These are phyloP conservation scores for Neopestalotiopsis rosae DNA, from an alignment of 2,329 filamentous ascomycete genomes.

Conservation along the genomic window DNA sequence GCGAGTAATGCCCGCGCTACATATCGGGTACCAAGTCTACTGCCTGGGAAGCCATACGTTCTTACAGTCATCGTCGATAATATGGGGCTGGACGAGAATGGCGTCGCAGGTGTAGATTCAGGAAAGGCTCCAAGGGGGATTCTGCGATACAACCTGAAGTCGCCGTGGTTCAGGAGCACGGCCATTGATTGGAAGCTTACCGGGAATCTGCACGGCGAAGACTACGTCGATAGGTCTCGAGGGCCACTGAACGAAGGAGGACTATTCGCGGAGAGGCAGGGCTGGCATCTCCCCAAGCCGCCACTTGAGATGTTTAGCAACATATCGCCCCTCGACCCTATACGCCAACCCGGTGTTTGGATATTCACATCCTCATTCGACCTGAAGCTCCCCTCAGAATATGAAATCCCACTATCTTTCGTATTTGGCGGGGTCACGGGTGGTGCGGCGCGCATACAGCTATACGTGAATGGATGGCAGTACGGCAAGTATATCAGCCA, in stretches of 20 bases:
- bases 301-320: constrained; percentile 52
- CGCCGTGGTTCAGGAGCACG: constrained; percentile 46
- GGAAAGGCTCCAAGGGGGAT: constrained; percentile 71
- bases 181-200: constrained; percentile 68
- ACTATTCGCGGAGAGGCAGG: constrained; percentile 66
- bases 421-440: constrained; percentile 54
- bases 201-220: constrained; percentile 70
- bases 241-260: constrained; percentile 73
- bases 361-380: constrained; percentile 63
- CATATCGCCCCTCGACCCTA: constrained; percentile 36
- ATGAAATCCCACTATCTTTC: constrained; percentile 68
- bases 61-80: constrained; percentile 76
- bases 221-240: constrained; percentile 62
- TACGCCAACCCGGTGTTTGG: constrained; percentile 55
- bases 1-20: neutral
- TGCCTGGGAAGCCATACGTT: constrained; percentile 49
- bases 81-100: constrained; percentile 72
- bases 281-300: constrained; percentile 63
- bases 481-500: constrained; percentile 66
- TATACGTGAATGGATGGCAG: constrained; percentile 54
- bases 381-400: constrained; percentile 57
- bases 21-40: neutral
- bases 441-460: constrained; percentile 67
- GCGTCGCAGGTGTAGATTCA: constrained; percentile 56
- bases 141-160: constrained; percentile 61